phyloP scores from a whole-genome alignment of 345 rosid species.

The Lepidium sativum region DNA sequence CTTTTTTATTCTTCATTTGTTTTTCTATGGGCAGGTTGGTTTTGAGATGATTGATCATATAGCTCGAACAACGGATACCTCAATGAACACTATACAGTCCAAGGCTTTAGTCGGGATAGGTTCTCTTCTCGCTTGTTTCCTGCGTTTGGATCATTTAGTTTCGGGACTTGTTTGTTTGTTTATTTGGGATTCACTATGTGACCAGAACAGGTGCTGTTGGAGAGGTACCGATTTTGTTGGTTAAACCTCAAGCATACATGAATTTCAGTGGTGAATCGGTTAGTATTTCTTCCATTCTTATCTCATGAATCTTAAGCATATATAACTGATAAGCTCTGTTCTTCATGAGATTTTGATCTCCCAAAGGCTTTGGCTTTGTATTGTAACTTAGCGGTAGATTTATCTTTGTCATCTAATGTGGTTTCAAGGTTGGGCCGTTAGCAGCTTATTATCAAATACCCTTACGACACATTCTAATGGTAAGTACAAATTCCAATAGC shows the following conservation, averaged over 20 bases:
- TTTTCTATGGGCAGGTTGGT: conserved; percentile 46
- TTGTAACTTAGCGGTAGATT: not conserved
- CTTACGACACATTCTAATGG: conserved; percentile 70
- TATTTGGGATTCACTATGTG: conserved; percentile 11
- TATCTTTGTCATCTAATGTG: not conserved
- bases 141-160: not conserved
- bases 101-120: conserved; percentile 83
- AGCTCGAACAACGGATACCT: conserved; percentile 40
- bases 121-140: conserved; percentile 19
- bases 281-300: conserved; percentile 13
- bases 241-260: conserved; percentile 85
- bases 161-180: not conserved
- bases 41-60: conserved; percentile 79
- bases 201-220: conserved; percentile 68
- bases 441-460: conserved; percentile 90
- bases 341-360: not conserved
- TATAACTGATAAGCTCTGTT: not conserved
- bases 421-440: conserved; percentile 70
- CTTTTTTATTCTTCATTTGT: not conserved
- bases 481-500: conserved; percentile 6
- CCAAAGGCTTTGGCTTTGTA: not conserved
- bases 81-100: conserved; percentile 70
- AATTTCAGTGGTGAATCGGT: conserved; percentile 91
- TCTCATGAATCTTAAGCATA: not conserved
- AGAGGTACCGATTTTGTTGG: conserved; percentile 77